Evolutionary conservation across 73 alveolate species (phyloP), one percentile per base, ranked within the genome.

Genomic region (Paramecium biaurelia): DNA sequence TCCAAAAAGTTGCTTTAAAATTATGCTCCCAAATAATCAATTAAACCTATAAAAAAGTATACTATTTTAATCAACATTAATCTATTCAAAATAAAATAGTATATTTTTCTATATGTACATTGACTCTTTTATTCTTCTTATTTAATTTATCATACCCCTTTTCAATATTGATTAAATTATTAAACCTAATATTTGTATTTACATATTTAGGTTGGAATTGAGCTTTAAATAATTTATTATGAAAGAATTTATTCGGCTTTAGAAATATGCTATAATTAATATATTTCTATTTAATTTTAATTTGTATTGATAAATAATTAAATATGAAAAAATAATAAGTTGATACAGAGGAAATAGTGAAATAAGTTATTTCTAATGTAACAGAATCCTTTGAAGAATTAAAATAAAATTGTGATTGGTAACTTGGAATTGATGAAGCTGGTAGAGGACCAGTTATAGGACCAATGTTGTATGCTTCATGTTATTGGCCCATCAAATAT

Each of bases 361-460:
- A 53, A 53, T 18, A 53, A 21, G 68, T 53, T 18, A 12, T 53
- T 4, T 7, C 14, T 53, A 53, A 53, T 53, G 26, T 53, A 9
- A 7, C 41, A 5, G 68, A 53, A 21, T 53, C 68, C 15, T 53
- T 53, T 20, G 68, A 85, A 23, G 70, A 57, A 85, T 47, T 47
- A 34, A 56, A 53, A 21, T 0, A 53, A 18, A 53, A 53, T 18
- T 53, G 4, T n/a, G 93, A 58, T 26, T 96, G 96, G 89, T 82
- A 79, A 20, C 76, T 98, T 30, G 99, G 99, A 38, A 96, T 98
- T 70, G 99, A 98, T 93, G 99, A 98, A 85, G 99, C 99, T 20
- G 99, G 99, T 3, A 93, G 99, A 96, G 99, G 99, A 5, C 99
- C 99, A 23, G 99, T 97, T 21, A 87, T 98, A 14, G 99, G 99